Conservation (phyloP, 441 rosid species). For the Croton laevigatus region DNA sequence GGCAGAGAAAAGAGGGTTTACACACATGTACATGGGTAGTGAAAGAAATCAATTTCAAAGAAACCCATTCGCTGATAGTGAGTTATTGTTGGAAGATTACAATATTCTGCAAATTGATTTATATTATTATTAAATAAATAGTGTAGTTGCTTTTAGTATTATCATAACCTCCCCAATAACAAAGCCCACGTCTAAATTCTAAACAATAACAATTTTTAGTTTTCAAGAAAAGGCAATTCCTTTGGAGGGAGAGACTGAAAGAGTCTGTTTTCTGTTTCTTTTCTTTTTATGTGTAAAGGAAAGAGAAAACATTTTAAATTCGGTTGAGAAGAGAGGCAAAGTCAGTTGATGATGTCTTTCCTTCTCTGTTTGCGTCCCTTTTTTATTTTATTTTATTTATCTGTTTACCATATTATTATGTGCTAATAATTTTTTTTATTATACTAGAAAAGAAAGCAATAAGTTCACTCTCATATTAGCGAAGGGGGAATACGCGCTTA, state of each 20-base stretch:
- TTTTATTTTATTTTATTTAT: not conserved
- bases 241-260: constrained; percentile 11
- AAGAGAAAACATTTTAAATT: not conserved
- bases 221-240: constrained; percentile 24
- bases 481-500: too few species aligned
- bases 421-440: too few species aligned
- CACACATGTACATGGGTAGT: constrained; percentile 8
- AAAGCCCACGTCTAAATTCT: constrained; percentile 23
- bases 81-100: constrained; percentile 6
- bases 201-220: not conserved
- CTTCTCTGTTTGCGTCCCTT: not conserved
- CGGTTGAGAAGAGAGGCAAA: not conserved
- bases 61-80: constrained; percentile 25
- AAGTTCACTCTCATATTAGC: too few species aligned
- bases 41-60: constrained; percentile 24
- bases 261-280: constrained; percentile 5
- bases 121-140: not conserved
- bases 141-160: not conserved
- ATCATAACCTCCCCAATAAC: constrained; percentile 22
- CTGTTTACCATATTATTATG: not conserved
- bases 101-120: constrained; percentile 13
- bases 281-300: not conserved
- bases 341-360: not conserved
- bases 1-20: constrained; percentile 18
- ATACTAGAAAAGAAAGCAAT: too few species aligned